These are phyloP conservation scores for Clonostachys byssicola DNA, from an alignment of 2,329 filamentous ascomycete species.

Conservation along the genomic window DNA sequence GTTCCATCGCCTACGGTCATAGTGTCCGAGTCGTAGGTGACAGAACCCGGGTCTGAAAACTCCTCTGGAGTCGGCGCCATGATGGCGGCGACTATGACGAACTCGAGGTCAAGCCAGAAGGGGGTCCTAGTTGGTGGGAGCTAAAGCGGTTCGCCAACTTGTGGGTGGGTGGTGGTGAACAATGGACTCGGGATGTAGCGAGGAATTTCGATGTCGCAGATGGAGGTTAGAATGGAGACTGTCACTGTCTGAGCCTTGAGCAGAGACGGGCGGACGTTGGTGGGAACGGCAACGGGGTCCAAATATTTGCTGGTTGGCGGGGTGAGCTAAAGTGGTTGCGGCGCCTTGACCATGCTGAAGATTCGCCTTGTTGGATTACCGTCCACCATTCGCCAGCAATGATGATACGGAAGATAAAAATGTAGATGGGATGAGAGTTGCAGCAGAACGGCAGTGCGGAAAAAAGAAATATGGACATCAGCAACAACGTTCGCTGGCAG, in stretches of 20 bases:
- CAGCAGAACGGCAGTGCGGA: neutral
- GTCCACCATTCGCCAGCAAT: too few relatives aligned
- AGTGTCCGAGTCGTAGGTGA: constrained; percentile 69
- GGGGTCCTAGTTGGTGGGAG: too few relatives aligned
- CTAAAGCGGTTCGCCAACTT: too few relatives aligned
- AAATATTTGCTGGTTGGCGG: too few relatives aligned
- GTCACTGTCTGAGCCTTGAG: neutral
- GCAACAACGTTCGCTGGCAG: neutral
- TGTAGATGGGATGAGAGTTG: neutral
- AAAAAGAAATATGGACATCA: neutral
- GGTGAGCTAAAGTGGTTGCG: too few relatives aligned
- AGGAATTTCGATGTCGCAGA: neutral
- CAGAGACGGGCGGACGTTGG: neutral
- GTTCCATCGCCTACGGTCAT: constrained; percentile 78
- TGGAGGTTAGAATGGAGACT: neutral
- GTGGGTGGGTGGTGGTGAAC: too few relatives aligned
- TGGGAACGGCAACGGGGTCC: too few relatives aligned
- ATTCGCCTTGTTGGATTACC: too few relatives aligned
- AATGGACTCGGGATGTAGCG: neutral
- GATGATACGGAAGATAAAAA: neutral
- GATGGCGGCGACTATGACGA: constrained; percentile 27
- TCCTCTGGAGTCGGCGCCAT: constrained; percentile 57
- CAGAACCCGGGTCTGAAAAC: constrained; percentile 67
- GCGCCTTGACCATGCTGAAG: too few relatives aligned
- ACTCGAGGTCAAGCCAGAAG: neutral